A percentile compares a stretch with the other conserved stretches of the same genome.
phyloP scores from a whole-genome alignment of 164 flowering plant species.

The Vitis vinifera region DNA sequence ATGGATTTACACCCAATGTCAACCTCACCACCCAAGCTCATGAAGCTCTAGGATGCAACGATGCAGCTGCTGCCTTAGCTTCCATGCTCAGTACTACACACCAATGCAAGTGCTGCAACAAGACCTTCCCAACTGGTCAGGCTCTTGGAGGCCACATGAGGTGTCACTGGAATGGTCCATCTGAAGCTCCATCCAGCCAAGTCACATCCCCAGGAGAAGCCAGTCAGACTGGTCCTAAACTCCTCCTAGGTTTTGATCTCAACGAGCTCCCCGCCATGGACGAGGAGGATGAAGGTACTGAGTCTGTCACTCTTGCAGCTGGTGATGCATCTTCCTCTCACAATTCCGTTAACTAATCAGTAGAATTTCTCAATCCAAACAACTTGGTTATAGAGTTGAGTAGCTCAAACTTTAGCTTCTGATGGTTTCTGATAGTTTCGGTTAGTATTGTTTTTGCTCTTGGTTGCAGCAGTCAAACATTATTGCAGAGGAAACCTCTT shows the following conservation, averaged over 20 bases:
- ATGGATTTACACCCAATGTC: neutral
- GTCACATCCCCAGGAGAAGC: conserved; percentile 14
- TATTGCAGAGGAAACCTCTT: conserved; percentile 3
- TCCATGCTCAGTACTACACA: conserved; percentile 2
- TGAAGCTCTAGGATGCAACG: neutral
- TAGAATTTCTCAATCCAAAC: neutral
- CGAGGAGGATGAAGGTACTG: conserved; percentile 12
- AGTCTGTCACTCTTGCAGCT: neutral
- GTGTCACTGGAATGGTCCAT: conserved; percentile 25
- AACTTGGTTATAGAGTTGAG: neutral
- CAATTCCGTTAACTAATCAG: conserved; percentile 11
- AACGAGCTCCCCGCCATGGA: conserved; percentile 46
- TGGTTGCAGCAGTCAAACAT: neutral
- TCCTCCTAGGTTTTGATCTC: conserved; percentile 41
- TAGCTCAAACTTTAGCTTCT: neutral
- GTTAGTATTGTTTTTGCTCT: neutral
- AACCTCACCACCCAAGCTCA: neutral
- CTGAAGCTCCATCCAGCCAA: conserved; percentile 8
- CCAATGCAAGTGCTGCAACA: conserved; percentile 33
- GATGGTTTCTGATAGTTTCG: conserved; percentile 1
- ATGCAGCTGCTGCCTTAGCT: neutral
- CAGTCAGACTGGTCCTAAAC: conserved; percentile 2
- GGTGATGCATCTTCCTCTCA: conserved; percentile 5
- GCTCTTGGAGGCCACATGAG: conserved; percentile 49
- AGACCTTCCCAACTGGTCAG: conserved; percentile 37